Base-by-base conservation (phyloP, 805 yeast species). In the Yarrowia bubula region DNA sequence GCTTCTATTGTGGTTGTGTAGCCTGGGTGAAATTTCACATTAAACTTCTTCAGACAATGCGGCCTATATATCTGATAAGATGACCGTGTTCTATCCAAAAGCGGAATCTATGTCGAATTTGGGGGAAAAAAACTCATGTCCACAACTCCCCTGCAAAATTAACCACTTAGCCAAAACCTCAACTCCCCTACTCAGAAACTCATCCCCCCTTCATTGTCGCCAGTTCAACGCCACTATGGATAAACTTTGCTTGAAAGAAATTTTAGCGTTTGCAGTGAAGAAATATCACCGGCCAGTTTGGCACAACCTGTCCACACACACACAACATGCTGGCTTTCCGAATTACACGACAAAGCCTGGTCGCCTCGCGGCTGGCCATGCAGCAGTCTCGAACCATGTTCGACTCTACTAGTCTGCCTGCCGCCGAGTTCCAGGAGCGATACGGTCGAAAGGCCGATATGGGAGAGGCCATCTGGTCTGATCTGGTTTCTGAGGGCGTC, bases 391-490 rank as follows among this genome's bases (percentile, higher is more conserved):
- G 61, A 13, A 55, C 61, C 61, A 55, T 55, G 61, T 55, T 55
- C 61, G 47, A 51, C 60, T 51, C 61, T 8, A 6, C 61, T 38
- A n/a, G 41, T 22, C 33, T 55, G 22, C 47, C 61, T 11, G 46
- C 61, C 11, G 10, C n/a, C 28, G 61, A 55, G 47, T 55, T 55
- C 17, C 47, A 55, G 33, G 3, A 55, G 38, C 37, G 38, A 11
- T 55, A 55, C 47, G 61, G 61, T 11, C 61, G 61, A 39, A 13
- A n/a, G 4, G 17, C 61, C 31, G 47, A 55, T 15, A 15, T 7
- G 1, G 61, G 61, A 32, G 61, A 55, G 14, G 18, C 61, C 47
- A 41, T 55, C 33, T 58, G 64, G 64, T 43, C 50, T 3, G 64
- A 58, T 58, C 50, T 58, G 11, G 43, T 58, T 1, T 32, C 64